Evolutionary conservation across 352 stramenopile species (phyloP), one percentile per base, ranked within the genome.

Genomic region (Phytophthora cactorum): DNA sequence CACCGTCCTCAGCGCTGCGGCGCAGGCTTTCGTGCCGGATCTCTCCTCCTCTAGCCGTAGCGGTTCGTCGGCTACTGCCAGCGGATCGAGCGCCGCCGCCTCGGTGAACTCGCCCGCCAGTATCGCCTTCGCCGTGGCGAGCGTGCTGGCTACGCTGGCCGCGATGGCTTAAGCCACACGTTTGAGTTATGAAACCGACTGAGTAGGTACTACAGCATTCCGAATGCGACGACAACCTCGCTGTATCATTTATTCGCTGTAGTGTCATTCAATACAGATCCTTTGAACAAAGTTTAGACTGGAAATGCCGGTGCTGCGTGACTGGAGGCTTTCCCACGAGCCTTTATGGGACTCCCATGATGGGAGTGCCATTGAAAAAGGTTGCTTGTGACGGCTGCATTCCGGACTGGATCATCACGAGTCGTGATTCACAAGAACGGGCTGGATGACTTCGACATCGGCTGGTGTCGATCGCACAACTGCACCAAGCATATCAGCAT

Each of bases 1-100:
- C 65, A 86, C 78, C 6, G 59, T 31, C 58, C 66, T 90, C 28
- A 90, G 82, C 25, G 58, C 79, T 2, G 76, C 74, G 9, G 83
- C 82, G 4, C 64, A 70, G 51, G 51, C 52, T 22, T 74, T 79
- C 55, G 44, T 73, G 39, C 61, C 74, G 29, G 59, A 78, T 17
- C 46, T 72, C 14, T 56, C 56, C 12, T 31, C 66, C 4, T 64
- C 69, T 4, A 78, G 43, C 32, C 69, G 55, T 27, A 71, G 55
- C 46, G 57, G 52, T 27, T 70, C 68, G 1, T 71, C 64, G 3
- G 36, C 64, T 12, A 50, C 58, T 32, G 56, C 64, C 47, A 73
- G 72, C 31, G 68, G 65, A 47, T 77, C 72, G 27, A 80, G 53
- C 22, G 68, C 41, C 25, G 72, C 60, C 1, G 12, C 58, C 39